Percentiles rank a stretch among this genome's conserved stretches.
These are phyloP conservation scores for Clonostachys solani DNA, from an alignment of 2,329 filamentous ascomycete species.

Conservation along the genomic window DNA sequence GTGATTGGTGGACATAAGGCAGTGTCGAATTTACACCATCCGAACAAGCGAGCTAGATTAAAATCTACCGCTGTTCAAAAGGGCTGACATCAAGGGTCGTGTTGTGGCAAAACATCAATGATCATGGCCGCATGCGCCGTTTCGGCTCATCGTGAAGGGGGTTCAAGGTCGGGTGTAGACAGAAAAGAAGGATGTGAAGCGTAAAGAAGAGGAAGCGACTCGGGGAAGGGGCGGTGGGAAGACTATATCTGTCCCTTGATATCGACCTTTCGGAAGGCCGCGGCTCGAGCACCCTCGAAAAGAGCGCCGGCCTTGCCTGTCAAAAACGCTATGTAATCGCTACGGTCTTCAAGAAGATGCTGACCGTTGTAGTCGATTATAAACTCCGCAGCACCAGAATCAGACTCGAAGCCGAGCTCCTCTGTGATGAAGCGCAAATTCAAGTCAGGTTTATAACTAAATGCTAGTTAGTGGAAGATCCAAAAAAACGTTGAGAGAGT, in stretches of 20 bases:
- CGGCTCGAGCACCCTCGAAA: constrained; percentile 70
- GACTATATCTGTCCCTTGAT: constrained; percentile 93
- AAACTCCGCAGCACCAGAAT: constrained; percentile 87
- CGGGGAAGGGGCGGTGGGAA: constrained; percentile 3
- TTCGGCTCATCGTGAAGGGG: neutral
- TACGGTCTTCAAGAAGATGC: constrained; percentile 71
- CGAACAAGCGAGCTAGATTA: too few species aligned
- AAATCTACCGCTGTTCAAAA: too few species aligned
- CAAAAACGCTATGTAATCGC: constrained; percentile 68
- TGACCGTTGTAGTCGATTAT: constrained; percentile 77
- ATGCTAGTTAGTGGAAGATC: constrained; percentile 35
- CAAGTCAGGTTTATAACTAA: constrained; percentile 87
- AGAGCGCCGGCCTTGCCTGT: constrained; percentile 67
- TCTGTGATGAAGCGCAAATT: constrained; percentile 89
- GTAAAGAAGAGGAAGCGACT: constrained; percentile 1
- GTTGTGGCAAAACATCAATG: too few species aligned
- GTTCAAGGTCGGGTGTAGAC: neutral
- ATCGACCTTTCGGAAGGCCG: constrained; percentile 83
- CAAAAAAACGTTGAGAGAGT: neutral
- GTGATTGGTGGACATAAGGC: too few species aligned
- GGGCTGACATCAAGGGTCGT: too few species aligned
- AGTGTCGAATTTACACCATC: too few species aligned
- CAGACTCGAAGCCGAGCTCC: constrained; percentile 92
- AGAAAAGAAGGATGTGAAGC: constrained; percentile 3
- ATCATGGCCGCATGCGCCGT: too few species aligned